A percentile compares a stretch with the other conserved stretches of the same genome.
Conservation (phyloP, 108 stramenopile species). For the Cyclotella cryptica region DNA sequence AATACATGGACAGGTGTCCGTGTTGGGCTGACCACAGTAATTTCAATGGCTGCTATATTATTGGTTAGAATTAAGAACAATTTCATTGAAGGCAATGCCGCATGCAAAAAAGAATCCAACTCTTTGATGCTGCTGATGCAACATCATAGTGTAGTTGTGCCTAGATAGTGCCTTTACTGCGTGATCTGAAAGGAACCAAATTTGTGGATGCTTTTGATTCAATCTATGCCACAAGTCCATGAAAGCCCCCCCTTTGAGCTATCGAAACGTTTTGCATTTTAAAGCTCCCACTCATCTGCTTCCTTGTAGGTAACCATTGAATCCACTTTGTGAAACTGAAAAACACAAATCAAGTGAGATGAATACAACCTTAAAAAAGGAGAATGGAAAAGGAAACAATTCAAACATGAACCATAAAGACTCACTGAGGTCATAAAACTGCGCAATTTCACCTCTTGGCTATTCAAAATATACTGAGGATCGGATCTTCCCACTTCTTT, state of each 20-base stretch:
- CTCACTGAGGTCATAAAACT: conserved; percentile 93
- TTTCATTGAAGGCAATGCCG: no score
- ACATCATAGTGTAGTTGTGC: no score
- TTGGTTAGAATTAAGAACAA: no score
- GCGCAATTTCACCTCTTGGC: conserved; percentile 92
- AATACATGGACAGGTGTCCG: no score
- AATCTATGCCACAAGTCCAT: background rate
- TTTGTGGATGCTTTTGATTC: background rate
- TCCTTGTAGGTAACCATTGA: conserved; percentile 93
- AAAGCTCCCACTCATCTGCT: conserved; percentile 91
- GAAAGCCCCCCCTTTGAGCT: no score
- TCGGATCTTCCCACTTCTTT: conserved; percentile 95
- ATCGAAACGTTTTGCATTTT: no score
- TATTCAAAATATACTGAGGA: conserved; percentile 95
- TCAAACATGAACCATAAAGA: conserved; percentile 5
- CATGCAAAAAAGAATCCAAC: no score
- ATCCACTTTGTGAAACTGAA: conserved; percentile 88
- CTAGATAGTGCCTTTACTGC: no score
- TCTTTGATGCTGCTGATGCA: no score
- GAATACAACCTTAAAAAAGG: background rate
- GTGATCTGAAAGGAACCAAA: no score
- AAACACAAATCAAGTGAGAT: background rate
- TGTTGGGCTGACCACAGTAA: no score
- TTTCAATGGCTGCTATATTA: no score
- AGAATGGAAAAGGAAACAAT: conserved; percentile 1